These are phyloP conservation scores for Lepraria neglecta DNA, from an alignment of 495 filamentous ascomycete species.

Conservation along the genomic window DNA sequence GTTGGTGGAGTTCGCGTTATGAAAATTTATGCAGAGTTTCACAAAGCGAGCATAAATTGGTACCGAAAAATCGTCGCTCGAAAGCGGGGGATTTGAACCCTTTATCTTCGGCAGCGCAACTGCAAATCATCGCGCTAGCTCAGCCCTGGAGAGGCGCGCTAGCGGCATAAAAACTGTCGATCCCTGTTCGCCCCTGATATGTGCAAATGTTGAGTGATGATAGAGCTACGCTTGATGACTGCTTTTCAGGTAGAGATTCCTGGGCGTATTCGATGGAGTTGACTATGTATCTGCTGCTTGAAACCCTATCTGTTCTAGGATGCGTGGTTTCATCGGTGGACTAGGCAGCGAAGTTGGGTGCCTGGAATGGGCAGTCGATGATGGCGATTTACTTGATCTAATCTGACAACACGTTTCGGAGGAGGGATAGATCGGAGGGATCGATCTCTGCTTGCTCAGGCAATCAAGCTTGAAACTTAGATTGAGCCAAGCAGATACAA, in stretches of 20 bases:
- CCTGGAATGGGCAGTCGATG: constrained; percentile 32
- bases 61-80: constrained; percentile 12
- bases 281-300: constrained; percentile 12
- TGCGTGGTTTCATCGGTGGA: constrained; percentile 38
- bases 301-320: constrained; percentile 29
- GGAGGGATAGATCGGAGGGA: background rate
- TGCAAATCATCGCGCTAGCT: constrained; percentile 12
- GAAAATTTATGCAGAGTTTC: constrained; percentile 2
- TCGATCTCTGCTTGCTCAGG: too few species aligned
- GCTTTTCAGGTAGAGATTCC: background rate
- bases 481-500: too few species aligned
- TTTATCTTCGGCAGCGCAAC: constrained; percentile 15
- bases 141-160: constrained; percentile 1
- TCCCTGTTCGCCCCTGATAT: background rate
- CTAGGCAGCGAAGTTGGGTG: constrained; percentile 6
- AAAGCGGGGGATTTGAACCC: constrained; percentile 24
- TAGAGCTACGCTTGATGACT: constrained; percentile 37
- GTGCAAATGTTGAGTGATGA: constrained; percentile 36
- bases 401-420: constrained; percentile 38
- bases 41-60: background rate
- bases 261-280: constrained; percentile 8
- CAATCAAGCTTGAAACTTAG: too few species aligned
- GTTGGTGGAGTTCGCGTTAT: background rate
- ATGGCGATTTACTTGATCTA: constrained; percentile 53
- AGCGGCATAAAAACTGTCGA: constrained; percentile 15